phyloP scores from a whole-genome alignment of 768 basidiomycete genomes.

The Pleurotus platypus region DNA sequence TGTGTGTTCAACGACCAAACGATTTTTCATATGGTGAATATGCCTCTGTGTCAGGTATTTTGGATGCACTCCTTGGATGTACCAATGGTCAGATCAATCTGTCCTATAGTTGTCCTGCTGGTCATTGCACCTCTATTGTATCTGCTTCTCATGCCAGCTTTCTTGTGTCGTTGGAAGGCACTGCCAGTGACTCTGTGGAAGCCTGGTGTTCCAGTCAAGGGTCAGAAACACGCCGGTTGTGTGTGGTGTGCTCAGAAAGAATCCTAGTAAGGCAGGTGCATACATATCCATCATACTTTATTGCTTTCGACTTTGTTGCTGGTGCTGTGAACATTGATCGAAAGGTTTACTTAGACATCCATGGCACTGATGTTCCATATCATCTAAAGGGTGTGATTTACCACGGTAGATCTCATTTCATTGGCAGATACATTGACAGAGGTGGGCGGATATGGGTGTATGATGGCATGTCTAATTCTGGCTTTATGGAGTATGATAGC shows the following conservation, averaged over 20 bases:
- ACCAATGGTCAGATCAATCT: background rate
- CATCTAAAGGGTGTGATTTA: slow-evolving; percentile 16
- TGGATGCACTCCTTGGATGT: background rate
- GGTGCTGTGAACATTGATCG: background rate
- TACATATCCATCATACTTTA: slow-evolving; percentile 1
- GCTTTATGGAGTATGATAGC: background rate
- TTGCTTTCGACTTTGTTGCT: slow-evolving; percentile 9
- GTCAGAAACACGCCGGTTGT: background rate
- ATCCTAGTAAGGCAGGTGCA: background rate
- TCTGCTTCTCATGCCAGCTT: background rate
- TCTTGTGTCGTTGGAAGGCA: background rate
- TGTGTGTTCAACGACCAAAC: background rate
- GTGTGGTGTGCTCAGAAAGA: background rate
- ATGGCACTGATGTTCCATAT: background rate
- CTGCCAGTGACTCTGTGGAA: no score
- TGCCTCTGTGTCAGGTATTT: background rate
- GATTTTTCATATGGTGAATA: background rate
- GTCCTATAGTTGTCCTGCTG: background rate
- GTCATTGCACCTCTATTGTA: background rate
- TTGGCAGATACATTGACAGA: slow-evolving; percentile 9
- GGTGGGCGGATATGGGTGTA: slow-evolving; percentile 17
- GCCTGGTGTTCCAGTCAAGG: no score
- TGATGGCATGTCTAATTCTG: slow-evolving; percentile 17
- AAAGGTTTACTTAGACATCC: background rate
- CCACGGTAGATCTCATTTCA: slow-evolving; percentile 16